Percentiles rank a stretch among this genome's conserved stretches.
Conservation (phyloP, 163 green algal genomes). For the Scenedesmus sp. region DNA sequence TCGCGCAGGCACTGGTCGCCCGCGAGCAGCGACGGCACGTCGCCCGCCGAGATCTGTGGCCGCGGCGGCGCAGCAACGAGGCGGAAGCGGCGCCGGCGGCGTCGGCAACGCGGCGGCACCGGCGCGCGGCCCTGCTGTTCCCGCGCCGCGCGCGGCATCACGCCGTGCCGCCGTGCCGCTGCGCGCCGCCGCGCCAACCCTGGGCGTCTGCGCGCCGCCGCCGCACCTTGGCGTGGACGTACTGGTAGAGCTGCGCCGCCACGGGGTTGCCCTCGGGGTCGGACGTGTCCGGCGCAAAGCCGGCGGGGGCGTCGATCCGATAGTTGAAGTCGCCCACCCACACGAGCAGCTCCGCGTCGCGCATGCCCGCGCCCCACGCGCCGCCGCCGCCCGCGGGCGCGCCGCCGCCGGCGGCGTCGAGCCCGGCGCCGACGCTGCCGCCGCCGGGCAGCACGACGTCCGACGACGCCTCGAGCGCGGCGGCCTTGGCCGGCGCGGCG, state of each 20-base stretch:
- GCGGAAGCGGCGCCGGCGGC: not conserved
- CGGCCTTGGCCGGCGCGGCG: too few species aligned
- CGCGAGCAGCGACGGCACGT: slow-evolving; percentile 31
- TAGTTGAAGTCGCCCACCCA: slow-evolving; percentile 94
- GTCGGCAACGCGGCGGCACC: not conserved
- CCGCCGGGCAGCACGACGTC: slow-evolving; percentile 10
- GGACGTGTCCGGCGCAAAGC: slow-evolving; percentile 12
- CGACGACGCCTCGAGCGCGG: too few species aligned
- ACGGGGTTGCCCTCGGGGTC: slow-evolving; percentile 32
- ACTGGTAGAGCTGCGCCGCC: slow-evolving; percentile 45
- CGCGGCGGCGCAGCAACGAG: not conserved
- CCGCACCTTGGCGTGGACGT: slow-evolving; percentile 24
- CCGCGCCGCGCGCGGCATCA: too few species aligned
- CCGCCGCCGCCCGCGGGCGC: not conserved
- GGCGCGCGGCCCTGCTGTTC: too few species aligned
- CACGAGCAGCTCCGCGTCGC: slow-evolving; percentile 68
- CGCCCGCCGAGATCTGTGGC: slow-evolving; percentile 15
- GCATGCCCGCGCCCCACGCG: slow-evolving; percentile 52
- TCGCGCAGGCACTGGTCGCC: slow-evolving; percentile 77
- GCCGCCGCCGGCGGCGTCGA: not conserved
- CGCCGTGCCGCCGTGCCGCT: too few species aligned
- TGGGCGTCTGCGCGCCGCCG: too few species aligned
- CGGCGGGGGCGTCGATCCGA: slow-evolving; percentile 70
- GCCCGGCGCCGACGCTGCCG: slow-evolving; percentile 27
- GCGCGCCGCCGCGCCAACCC: too few species aligned